These are phyloP conservation scores for Cucurbita ficifolia DNA, from an alignment of 306 rosid species.

Conservation along the genomic window DNA sequence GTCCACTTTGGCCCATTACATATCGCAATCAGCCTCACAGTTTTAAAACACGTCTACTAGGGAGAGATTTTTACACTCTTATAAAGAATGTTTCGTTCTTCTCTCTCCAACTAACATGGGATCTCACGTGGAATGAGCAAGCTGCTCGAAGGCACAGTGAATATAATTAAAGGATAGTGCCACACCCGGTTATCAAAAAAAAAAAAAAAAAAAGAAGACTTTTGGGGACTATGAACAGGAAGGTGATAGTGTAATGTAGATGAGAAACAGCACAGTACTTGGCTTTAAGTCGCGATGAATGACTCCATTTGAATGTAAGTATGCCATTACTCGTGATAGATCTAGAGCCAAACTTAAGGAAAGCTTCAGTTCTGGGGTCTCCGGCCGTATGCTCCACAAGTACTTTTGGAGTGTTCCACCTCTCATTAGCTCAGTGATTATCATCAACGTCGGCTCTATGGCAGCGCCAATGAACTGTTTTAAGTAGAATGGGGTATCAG, in stretches of 20 bases:
- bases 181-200: neutral
- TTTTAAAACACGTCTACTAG: no score
- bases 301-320: conserved; percentile 35
- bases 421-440: conserved; percentile 39
- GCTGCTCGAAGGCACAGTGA: neutral
- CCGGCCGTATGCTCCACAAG: conserved; percentile 20
- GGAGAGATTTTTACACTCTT: no score
- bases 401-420: conserved; percentile 35
- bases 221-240: neutral
- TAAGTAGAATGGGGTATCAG: neutral
- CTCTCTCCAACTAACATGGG: no score
- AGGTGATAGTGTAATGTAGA: neutral
- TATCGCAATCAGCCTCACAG: no score
- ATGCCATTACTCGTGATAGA: conserved; percentile 30
- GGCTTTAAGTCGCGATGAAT: conserved; percentile 49
- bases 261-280: conserved; percentile 9
- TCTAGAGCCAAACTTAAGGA: conserved; percentile 30
- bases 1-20: no score
- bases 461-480: conserved; percentile 41
- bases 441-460: conserved; percentile 32
- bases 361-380: conserved; percentile 15
- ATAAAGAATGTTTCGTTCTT: no score
- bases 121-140: neutral
- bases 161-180: neutral
- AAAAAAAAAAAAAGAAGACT: neutral